Evolutionary conservation across 1,284 basidiomycete genomes (phyloP).

Genomic region (Papiliotrema nemorosa): DNA sequence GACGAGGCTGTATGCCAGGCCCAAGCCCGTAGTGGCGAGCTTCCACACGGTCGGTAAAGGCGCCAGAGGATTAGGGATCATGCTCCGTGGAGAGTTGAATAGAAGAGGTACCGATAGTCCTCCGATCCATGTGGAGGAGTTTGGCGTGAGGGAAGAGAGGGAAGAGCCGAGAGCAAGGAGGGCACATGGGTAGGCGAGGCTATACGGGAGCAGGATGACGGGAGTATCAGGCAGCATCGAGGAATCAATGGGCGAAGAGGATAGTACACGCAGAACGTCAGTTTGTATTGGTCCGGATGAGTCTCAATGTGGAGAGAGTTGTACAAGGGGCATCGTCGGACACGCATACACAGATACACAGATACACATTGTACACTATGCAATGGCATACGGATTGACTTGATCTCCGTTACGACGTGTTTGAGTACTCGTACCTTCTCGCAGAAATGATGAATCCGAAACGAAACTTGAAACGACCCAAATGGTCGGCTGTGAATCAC

Average conservation of each 20-base stretch:
- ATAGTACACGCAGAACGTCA: not conserved
- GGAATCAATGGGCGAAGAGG: not conserved
- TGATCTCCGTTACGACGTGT: too few relatives aligned
- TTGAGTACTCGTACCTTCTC: too few relatives aligned
- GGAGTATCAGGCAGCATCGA: not conserved
- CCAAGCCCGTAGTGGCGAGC: conserved; percentile 27
- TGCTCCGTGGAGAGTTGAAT: conserved; percentile 44
- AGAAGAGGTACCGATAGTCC: conserved; percentile 26
- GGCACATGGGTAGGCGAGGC: not conserved
- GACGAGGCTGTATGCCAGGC: conserved; percentile 31
- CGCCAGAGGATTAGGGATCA: conserved; percentile 46
- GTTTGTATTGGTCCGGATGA: not conserved
- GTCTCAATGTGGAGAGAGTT: too few relatives aligned
- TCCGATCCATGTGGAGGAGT: conserved; percentile 35
- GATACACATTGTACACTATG: too few relatives aligned
- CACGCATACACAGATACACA: too few relatives aligned
- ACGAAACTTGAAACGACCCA: too few relatives aligned
- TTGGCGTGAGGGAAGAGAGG: conserved; percentile 30
- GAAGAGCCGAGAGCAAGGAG: not conserved
- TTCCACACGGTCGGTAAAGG: conserved; percentile 46
- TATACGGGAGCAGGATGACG: not conserved
- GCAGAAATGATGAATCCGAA: too few relatives aligned
- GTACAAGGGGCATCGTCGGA: too few relatives aligned
- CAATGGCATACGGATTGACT: too few relatives aligned
- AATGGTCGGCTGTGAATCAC: too few relatives aligned